A percentile compares a stretch with the other conserved stretches of the same genome.
Conservation (phyloP, 2,329 filamentous ascomycete species). For the Verticillium tricorpus region DNA sequence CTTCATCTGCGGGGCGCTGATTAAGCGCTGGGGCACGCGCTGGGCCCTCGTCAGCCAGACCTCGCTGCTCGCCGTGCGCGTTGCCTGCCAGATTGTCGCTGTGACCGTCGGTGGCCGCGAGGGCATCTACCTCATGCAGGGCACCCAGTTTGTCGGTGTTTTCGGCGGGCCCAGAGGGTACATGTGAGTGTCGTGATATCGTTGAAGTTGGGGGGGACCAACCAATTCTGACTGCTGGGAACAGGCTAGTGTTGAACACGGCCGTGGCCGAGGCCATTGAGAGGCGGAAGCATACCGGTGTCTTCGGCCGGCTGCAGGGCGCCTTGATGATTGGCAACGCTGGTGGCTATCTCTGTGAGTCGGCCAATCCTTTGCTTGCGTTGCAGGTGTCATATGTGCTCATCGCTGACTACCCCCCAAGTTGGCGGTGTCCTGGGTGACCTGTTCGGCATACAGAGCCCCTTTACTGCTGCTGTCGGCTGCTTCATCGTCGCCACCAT, state of each 20-base stretch:
- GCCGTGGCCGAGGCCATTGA: constrained; percentile 62
- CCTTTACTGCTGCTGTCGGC: constrained; percentile 54
- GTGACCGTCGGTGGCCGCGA: constrained; percentile 54
- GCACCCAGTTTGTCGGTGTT: constrained; percentile 62
- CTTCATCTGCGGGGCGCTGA: constrained; percentile 62
- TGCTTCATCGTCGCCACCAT: constrained; percentile 20
- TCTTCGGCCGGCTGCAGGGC: constrained; percentile 63
- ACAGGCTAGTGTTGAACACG: constrained; percentile 60
- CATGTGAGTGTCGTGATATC: constrained; percentile 32
- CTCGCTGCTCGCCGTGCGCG: constrained; percentile 58
- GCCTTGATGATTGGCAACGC: constrained; percentile 63
- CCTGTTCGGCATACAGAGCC: constrained; percentile 55
- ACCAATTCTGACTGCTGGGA: not conserved
- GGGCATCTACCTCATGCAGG: constrained; percentile 66
- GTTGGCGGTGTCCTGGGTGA: constrained; percentile 63
- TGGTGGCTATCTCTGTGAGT: constrained; percentile 54
- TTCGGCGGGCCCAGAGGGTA: constrained; percentile 67
- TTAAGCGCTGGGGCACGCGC: constrained; percentile 62
- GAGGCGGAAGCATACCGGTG: constrained; percentile 54
- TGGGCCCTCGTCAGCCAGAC: constrained; percentile 58
- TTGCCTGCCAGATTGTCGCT: constrained; percentile 60
- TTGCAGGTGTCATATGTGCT: not conserved
- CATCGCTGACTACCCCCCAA: constrained; percentile 15
- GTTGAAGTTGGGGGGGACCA: rapidly evolving
- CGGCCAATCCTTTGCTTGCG: not conserved